phyloP scores from a whole-genome alignment of 306 rosid species.

The Cucurbita moschata region DNA sequence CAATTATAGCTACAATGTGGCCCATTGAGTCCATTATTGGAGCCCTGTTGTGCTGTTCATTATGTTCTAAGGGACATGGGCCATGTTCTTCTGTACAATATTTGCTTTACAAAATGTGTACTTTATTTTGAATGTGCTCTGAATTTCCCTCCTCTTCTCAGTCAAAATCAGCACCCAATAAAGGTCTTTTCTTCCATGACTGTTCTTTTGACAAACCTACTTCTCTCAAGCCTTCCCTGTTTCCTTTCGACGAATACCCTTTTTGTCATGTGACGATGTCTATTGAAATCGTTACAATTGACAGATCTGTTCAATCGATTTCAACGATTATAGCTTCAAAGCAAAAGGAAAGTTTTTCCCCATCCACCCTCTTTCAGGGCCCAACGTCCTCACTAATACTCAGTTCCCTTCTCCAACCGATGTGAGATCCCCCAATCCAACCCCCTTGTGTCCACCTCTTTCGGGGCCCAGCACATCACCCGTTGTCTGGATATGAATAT shows the following conservation, averaged over 20 bases:
- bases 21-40: neutral
- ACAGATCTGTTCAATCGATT: neutral
- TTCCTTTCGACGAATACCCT: neutral
- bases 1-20: conserved; percentile 1
- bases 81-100: neutral
- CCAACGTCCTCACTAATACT: no score
- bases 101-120: neutral
- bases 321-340: neutral
- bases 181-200: neutral
- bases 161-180: neutral
- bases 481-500: no score
- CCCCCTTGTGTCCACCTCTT: no score
- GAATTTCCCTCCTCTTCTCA: neutral
- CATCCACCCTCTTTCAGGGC: neutral
- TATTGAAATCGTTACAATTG: neutral
- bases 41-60: neutral
- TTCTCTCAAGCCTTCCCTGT: neutral
- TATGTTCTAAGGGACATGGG: neutral
- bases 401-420: no score
- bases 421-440: no score
- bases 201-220: conserved; percentile 4
- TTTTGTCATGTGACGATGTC: neutral
- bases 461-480: no score
- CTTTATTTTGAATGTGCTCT: neutral
- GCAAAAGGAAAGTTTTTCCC: neutral